Conservation (phyloP, 345 rosid species). For the Odontarrhena argentea region DNA sequence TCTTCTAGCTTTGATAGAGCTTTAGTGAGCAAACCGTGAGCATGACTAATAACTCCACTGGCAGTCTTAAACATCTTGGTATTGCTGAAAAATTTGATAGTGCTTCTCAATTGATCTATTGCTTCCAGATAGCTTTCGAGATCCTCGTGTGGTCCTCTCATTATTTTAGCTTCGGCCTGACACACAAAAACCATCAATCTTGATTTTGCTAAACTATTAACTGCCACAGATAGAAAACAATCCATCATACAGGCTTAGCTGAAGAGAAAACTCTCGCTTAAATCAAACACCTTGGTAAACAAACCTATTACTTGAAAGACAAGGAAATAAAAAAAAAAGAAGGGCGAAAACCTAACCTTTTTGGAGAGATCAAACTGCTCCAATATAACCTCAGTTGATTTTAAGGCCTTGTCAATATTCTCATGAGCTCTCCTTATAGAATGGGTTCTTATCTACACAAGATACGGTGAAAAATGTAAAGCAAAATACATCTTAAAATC, state of each 20-base stretch:
- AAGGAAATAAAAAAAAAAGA: slow-evolving; percentile 24
- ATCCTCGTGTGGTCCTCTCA: slow-evolving; percentile 97
- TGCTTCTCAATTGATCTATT: slow-evolving; percentile 78
- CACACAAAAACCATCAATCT: slow-evolving; percentile 12
- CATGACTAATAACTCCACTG: slow-evolving; percentile 66
- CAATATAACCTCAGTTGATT: slow-evolving; percentile 75
- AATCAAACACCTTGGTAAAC: neutral
- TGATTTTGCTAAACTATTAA: neutral
- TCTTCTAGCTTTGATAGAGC: slow-evolving; percentile 89
- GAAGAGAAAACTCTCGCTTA: slow-evolving; percentile 4
- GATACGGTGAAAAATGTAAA: neutral
- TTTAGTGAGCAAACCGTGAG: slow-evolving; percentile 69
- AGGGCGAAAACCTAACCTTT: slow-evolving; percentile 52
- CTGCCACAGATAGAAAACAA: neutral
- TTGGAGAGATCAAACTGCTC: slow-evolving; percentile 73
- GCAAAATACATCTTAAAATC: neutral
- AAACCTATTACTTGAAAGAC: slow-evolving; percentile 26
- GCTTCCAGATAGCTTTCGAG: slow-evolving; percentile 90
- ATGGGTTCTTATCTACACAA: slow-evolving; percentile 78
- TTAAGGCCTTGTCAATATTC: slow-evolving; percentile 83
- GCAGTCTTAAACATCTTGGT: slow-evolving; percentile 62
- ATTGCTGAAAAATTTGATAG: slow-evolving; percentile 65
- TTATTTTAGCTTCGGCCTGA: slow-evolving; percentile 92
- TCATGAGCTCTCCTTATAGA: slow-evolving; percentile 87
- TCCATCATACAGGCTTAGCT: neutral